These are phyloP conservation scores for Penicillium egyptiacum DNA, from an alignment of 495 filamentous ascomycete species.

Conservation along the genomic window DNA sequence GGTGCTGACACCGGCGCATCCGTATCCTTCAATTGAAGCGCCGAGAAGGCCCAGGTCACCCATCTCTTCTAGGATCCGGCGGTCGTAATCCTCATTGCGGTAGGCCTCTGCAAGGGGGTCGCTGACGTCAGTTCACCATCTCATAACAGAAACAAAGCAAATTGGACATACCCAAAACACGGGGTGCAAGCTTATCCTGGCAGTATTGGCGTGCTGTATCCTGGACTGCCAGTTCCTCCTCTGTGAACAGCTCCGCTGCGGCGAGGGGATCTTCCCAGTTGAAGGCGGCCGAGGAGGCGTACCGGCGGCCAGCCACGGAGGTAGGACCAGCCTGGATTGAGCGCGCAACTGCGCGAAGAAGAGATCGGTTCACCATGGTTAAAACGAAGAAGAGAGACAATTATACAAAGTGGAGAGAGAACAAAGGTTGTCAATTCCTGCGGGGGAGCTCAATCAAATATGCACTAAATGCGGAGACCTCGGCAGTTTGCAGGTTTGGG, in stretches of 20 bases:
- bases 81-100: conserved; percentile 89
- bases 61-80: conserved; percentile 89
- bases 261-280: conserved; percentile 91
- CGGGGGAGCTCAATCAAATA: conserved; percentile 35
- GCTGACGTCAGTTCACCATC: conserved; percentile 8
- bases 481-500: conserved; percentile 22
- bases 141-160: not conserved
- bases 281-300: conserved; percentile 61
- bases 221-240: conserved; percentile 85
- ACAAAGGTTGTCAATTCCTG: conserved; percentile 18
- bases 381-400: not conserved
- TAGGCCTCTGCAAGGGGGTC: conserved; percentile 73
- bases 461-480: conserved; percentile 28
- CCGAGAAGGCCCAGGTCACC: conserved; percentile 90
- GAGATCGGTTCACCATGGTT: conserved; percentile 38
- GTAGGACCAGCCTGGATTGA: conserved; percentile 28
- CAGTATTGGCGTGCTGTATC: conserved; percentile 91
- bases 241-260: conserved; percentile 70
- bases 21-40: conserved; percentile 88
- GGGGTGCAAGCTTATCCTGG: conserved; percentile 80
- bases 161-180: conserved; percentile 75
- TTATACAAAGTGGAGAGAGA: conserved; percentile 6
- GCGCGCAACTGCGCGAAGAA: conserved; percentile 41
- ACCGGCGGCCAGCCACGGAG: conserved; percentile 34
- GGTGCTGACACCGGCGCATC: conserved; percentile 88